A percentile compares a stretch with the other conserved stretches of the same genome.
Evolutionary conservation across 257 asterid species (phyloP).

Genomic region (Craterostigma plantagineum): DNA sequence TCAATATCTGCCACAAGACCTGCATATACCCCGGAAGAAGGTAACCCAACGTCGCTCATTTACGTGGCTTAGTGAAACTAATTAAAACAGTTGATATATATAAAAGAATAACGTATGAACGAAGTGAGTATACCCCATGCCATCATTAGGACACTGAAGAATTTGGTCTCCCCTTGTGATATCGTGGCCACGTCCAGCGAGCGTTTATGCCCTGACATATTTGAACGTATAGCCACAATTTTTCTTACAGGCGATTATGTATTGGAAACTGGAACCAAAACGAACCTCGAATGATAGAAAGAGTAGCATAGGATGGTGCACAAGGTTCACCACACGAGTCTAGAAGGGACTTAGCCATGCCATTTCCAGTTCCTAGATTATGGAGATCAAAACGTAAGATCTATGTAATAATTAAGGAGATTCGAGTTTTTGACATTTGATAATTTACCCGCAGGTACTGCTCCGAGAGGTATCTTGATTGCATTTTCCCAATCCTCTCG

Average conservation of each 20-base stretch:
- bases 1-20: constrained; percentile 85
- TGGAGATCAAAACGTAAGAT: background rate
- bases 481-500: constrained; percentile 84
- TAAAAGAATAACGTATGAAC: background rate
- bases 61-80: too few species aligned
- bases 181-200: constrained; percentile 51
- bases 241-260: background rate
- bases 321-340: constrained; percentile 78
- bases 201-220: constrained; percentile 52
- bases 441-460: constrained; percentile 77
- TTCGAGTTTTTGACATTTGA: background rate
- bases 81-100: background rate
- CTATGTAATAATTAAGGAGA: background rate
- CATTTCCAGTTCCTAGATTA: constrained; percentile 85
- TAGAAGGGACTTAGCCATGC: constrained; percentile 85
- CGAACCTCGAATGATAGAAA: constrained; percentile 65
- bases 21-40: background rate
- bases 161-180: constrained; percentile 30
- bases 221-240: constrained; percentile 3
- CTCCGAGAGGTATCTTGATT: constrained; percentile 68
- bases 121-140: constrained; percentile 40
- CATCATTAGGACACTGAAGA: constrained; percentile 51
- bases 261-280: constrained; percentile 1
- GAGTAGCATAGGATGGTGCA: constrained; percentile 57
- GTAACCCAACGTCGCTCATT: background rate